These are phyloP conservation scores for Phytophthora hybrid DNA, from an alignment of 352 stramenopile genomes.

Conservation along the genomic window DNA sequence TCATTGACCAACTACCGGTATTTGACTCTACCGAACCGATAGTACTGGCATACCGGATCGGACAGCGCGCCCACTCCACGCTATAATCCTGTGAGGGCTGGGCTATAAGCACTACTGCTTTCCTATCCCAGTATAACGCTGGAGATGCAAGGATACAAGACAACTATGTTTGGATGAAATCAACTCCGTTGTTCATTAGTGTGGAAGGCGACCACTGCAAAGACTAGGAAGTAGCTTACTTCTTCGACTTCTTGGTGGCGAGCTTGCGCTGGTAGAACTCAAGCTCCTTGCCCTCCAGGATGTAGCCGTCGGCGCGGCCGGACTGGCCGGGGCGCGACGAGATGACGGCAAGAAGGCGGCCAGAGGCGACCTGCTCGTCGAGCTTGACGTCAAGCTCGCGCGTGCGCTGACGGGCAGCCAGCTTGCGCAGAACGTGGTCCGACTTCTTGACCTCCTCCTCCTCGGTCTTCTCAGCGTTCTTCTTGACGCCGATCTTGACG, in stretches of 20 bases:
- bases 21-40: too few relatives aligned
- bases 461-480: constrained; percentile 81
- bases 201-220: constrained; percentile 5
- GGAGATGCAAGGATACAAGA: constrained; percentile 16
- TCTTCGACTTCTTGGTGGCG: constrained; percentile 99
- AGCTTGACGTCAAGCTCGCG: constrained; percentile 94
- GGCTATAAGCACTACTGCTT: too few relatives aligned
- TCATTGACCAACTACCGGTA: too few relatives aligned
- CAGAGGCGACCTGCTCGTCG: constrained; percentile 97
- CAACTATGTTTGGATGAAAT: constrained; percentile 47
- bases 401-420: constrained; percentile 93
- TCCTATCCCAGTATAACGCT: too few relatives aligned
- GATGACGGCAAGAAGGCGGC: constrained; percentile 97
- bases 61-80: too few relatives aligned
- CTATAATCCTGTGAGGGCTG: too few relatives aligned
- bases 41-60: too few relatives aligned
- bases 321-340: constrained; percentile 98
- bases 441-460: constrained; percentile 94
- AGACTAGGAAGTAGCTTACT: constrained; percentile 69
- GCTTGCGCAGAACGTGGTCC: constrained; percentile 93
- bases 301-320: constrained; percentile 98
- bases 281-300: constrained; percentile 99
- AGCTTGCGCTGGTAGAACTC: constrained; percentile 99
- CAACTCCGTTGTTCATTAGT: constrained; percentile 60
- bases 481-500: constrained; percentile 91